A percentile compares a stretch with the other conserved stretches of the same genome.
These are phyloP conservation scores for Pyrenophora graminea DNA, from an alignment of 2,329 filamentous ascomycete species.

Conservation along the genomic window DNA sequence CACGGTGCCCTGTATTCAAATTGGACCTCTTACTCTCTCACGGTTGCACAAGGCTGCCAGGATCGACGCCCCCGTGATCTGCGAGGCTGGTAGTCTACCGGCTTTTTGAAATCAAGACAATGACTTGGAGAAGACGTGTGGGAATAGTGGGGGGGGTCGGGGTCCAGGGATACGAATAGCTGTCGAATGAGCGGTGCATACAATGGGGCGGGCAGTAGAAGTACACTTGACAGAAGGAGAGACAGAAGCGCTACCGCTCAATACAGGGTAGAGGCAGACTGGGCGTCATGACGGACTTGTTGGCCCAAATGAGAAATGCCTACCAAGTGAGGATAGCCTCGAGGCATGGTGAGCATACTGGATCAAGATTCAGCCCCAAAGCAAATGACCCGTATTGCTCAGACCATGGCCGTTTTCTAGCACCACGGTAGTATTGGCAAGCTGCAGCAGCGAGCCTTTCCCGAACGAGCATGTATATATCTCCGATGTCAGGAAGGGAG, in stretches of 20 bases:
- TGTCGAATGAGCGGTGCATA: slow-evolving; percentile 21
- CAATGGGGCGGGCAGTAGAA: slow-evolving; percentile 29
- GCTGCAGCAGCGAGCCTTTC: slow-evolving; percentile 53
- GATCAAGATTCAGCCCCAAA: slow-evolving; percentile 53
- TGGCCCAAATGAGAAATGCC: slow-evolving; percentile 48
- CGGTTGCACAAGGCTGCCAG: slow-evolving; percentile 40
- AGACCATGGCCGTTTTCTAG: slow-evolving; percentile 51
- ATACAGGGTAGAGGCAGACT: slow-evolving; percentile 44
- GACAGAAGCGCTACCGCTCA: slow-evolving; percentile 35
- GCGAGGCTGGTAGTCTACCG: slow-evolving; percentile 36
- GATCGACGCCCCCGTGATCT: slow-evolving; percentile 40
- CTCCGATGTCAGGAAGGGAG: slow-evolving; percentile 47
- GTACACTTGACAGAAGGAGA: slow-evolving; percentile 34
- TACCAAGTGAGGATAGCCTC: slow-evolving; percentile 44
- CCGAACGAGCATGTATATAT: slow-evolving; percentile 49
- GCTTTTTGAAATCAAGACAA: slow-evolving; percentile 21
- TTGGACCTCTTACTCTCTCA: slow-evolving; percentile 31
- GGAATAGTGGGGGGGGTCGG: slow-evolving; percentile 18
- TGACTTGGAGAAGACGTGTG: slow-evolving; percentile 14
- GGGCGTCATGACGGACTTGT: slow-evolving; percentile 41
- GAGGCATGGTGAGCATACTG: slow-evolving; percentile 39
- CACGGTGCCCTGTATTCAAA: slow-evolving; percentile 35
- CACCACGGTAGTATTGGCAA: slow-evolving; percentile 53
- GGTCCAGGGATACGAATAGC: slow-evolving; percentile 28
- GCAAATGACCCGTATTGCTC: slow-evolving; percentile 51